phyloP scores from a whole-genome alignment of 2,329 filamentous ascomycete genomes.

The Diaporthe eres region DNA sequence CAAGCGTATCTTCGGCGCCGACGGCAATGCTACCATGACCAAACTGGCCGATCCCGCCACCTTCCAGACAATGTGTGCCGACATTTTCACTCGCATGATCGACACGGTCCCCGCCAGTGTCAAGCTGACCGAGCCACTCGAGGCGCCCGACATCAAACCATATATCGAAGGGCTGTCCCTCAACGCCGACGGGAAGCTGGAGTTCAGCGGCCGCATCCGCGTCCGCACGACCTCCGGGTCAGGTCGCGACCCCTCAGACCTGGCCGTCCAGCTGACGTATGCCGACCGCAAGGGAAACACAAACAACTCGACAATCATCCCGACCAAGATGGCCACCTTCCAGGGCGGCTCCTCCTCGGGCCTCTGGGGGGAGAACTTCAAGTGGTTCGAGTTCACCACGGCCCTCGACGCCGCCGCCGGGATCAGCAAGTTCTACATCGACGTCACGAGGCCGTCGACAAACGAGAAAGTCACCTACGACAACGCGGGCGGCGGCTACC shows the following conservation, averaged over 20 bases:
- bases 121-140: constrained; percentile 48
- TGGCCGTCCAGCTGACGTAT: constrained; percentile 45
- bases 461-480: constrained; percentile 7
- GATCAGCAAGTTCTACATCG: constrained; percentile 51
- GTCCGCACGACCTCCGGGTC: constrained; percentile 42
- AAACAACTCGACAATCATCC: constrained; percentile 3
- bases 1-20: constrained; percentile 58
- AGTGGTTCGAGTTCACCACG: constrained; percentile 50
- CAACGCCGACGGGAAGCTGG: constrained; percentile 46
- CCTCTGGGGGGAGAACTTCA: constrained; percentile 47
- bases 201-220: constrained; percentile 48
- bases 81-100: constrained; percentile 53
- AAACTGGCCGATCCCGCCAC: constrained; percentile 50
- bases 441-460: constrained; percentile 42
- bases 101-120: constrained; percentile 52
- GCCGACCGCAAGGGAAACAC: constrained; percentile 41
- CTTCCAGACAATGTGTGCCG: constrained; percentile 54
- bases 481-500: constrained; percentile 23
- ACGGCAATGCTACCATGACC: constrained; percentile 60
- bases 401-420: constrained; percentile 46
- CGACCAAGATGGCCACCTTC: constrained; percentile 14
- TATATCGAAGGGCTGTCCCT: constrained; percentile 49
- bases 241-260: constrained; percentile 44
- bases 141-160: constrained; percentile 51
- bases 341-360: constrained; percentile 46